Base-by-base conservation (phyloP, 1,139 yeast species). In the Taiozyma sp. region DNA sequence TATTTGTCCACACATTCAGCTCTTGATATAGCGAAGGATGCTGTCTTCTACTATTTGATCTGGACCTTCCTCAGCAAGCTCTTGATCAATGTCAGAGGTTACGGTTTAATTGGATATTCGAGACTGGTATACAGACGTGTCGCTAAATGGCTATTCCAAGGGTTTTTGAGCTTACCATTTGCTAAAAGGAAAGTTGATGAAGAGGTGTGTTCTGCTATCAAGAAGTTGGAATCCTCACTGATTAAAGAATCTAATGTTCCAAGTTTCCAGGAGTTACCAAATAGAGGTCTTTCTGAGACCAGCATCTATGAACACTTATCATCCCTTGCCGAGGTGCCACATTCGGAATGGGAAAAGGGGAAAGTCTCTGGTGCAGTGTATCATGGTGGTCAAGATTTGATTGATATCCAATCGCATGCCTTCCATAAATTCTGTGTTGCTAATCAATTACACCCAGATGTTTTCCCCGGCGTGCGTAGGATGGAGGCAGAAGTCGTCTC, bases 401-500 rank as follows among this genome's bases (percentile, higher is more conserved):
- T 88, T 45, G 71, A 77, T 37, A 70, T 93, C 46, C 98, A 93
- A 68, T 71, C 95, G 3, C 70, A 78, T 49, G 95, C 97, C 0
- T 91, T 83, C 65, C 79, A 81, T 48, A 77, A 78, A 62, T 91
- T 80, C 66, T 80, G 95, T 8, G 90, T 91, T 28, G 90, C 97
- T 4, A 93, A 93, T 68, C 99, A 93, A 68, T 74, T 93, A 51
- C 99, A 93, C 64, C 99, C 99, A 0, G 98, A 93, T 68, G 95
- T 90, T 9, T 93, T 93, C 65, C 99, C 99, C 0, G 98, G 95
- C 2, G 88, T 93, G 6, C 80, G 99, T 43, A 90, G 91, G 67
- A 91, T 93, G 97, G 99, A 93, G 64, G 77, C 97, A 2, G 98
- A 93, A 65, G 88, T 91, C 7, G 98, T 93, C 3, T 75, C 95